Base-by-base conservation (phyloP, 78 protist genomes). In the Chrysochromulina parva region DNA sequence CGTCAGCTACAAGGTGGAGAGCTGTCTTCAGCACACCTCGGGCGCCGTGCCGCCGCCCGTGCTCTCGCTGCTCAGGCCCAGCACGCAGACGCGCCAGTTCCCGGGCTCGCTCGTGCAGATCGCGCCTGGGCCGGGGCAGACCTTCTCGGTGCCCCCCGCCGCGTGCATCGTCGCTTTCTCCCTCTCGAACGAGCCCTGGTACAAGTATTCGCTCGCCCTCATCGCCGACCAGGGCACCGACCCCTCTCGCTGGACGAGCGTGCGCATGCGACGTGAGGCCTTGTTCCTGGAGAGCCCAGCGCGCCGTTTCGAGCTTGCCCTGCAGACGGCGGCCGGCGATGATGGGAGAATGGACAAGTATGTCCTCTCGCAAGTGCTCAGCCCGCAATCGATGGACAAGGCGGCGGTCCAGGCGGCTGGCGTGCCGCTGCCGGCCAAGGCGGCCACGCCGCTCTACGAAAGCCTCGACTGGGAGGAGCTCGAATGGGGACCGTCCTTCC, bases 391-490 rank as follows among this genome's bases (percentile, higher is more conserved):
- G 84, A 48, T 74, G 57, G 84, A 74, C 55, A 13, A 19, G 57
- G 19, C 5, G 7, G 84, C 84, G 58, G 3, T 50, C 24, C 22
- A 74, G 84, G 28, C 16, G 7, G 14, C 24, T 2, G 84, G 84
- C 53, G 84, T 74, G 58, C 84, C 84, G 47, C n/a, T 74, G 22
- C 84, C 84, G 13, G n/a, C 53, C 24, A 0, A 4, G 38, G 28
- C 0, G 19, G 58, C 50, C 14, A 48, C 19, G 14, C 20, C 11
- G 78, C 54, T 74, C 9, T 57, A 74, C 84, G 24, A 17, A 9
- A 11, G 22, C 58, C 24, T 74, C 38, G 84, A 74, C 58, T 74
- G 84, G 84, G 84, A 74, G 84, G 84, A 74, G 38, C 16, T 74
- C 55, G 58, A 1, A 13, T 74, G 84, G 84, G 84, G 84, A n/a